Conservation (phyloP, 371 early-diverging fungal genomes). For the Mucor piriformis region DNA sequence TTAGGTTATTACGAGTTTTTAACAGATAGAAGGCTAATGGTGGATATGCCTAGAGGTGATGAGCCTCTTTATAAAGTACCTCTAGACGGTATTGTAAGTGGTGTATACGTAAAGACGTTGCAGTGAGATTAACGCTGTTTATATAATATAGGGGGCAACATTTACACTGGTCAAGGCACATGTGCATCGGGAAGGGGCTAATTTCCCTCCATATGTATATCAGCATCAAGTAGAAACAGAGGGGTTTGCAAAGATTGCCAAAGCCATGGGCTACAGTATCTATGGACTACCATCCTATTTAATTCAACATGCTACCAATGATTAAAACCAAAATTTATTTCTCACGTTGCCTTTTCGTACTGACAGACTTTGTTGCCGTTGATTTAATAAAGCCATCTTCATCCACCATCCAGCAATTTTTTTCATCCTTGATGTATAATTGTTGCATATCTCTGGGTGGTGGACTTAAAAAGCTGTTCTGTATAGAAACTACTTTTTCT, state of each 20-base stretch:
- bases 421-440: not conserved
- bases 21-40: too few species aligned
- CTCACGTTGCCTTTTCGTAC: not conserved
- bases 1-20: too few species aligned
- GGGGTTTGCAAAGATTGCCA: conserved; percentile 77
- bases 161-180: conserved; percentile 63
- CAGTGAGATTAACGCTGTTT: too few species aligned
- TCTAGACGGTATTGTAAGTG: too few species aligned
- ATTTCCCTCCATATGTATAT: conserved; percentile 45
- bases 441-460: not conserved
- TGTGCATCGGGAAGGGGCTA: conserved; percentile 70
- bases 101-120: too few species aligned
- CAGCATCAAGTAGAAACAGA: conserved; percentile 71
- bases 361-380: not conserved
- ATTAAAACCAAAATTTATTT: too few species aligned
- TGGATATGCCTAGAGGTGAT: too few species aligned
- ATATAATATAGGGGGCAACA: too few species aligned
- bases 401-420: not conserved
- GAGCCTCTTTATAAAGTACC: too few species aligned
- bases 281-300: too few species aligned
- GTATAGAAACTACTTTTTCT: not conserved
- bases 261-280: conserved; percentile 68
- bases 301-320: too few species aligned
- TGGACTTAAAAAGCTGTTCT: not conserved
- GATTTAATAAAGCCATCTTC: not conserved